phyloP scores from a whole-genome alignment of 2,329 filamentous ascomycete species.

The Tolypocladium cylindrosporum region DNA sequence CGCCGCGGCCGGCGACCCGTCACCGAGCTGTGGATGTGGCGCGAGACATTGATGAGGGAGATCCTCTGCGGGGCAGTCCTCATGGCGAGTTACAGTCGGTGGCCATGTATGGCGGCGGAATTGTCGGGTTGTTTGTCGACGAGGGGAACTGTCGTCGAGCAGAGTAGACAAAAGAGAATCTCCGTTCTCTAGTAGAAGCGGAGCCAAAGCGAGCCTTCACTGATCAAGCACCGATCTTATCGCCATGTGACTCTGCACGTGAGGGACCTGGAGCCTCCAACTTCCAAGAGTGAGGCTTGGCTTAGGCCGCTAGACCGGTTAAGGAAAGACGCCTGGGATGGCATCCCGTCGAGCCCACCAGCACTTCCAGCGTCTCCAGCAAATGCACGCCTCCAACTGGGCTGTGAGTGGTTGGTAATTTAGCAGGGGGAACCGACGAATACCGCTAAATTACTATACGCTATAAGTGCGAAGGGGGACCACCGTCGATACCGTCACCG shows the following conservation, averaged over 20 bases:
- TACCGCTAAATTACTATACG: not conserved
- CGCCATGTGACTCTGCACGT: slow-evolving; percentile 9
- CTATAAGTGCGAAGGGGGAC: not conserved
- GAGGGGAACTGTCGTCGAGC: not conserved
- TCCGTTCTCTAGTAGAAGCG: not conserved
- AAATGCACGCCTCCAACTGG: not conserved
- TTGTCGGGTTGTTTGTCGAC: not conserved
- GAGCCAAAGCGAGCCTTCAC: too few relatives aligned
- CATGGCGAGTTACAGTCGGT: slow-evolving; percentile 15
- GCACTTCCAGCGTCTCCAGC: not conserved
- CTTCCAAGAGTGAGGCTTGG: not conserved
- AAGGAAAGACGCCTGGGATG: not conserved
- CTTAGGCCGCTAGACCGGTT: not conserved
- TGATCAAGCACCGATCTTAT: not conserved
- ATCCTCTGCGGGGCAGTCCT: slow-evolving; percentile 21
- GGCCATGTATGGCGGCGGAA: not conserved
- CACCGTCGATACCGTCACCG: not conserved
- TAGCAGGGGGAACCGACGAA: not conserved
- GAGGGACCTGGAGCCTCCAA: not conserved
- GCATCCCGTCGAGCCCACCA: not conserved
- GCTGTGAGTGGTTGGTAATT: not conserved
- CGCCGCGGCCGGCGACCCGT: slow-evolving; percentile 17
- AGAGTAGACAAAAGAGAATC: not conserved
- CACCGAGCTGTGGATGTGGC: slow-evolving; percentile 18
- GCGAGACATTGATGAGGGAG: slow-evolving; percentile 18